phyloP scores from a whole-genome alignment of 345 rosid genomes.

The Gossypium anomalum region DNA sequence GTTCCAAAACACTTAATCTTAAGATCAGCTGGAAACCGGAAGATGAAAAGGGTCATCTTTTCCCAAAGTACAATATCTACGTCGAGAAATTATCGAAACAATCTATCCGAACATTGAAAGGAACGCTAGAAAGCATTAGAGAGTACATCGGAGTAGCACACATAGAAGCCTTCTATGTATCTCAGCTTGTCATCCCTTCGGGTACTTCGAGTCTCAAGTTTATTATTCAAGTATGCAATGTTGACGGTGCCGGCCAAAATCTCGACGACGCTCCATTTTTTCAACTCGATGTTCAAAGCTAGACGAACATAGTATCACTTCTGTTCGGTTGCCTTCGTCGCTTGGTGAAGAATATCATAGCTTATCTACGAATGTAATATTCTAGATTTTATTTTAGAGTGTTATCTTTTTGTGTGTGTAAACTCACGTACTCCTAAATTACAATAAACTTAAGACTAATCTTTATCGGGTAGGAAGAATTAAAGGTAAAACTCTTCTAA shows the following conservation, averaged over 20 bases:
- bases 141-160: slow-evolving; percentile 54
- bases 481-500: no score
- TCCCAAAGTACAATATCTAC: slow-evolving; percentile 50
- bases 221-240: slow-evolving; percentile 46
- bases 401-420: no score
- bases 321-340: no score
- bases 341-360: no score
- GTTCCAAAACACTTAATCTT: slow-evolving; percentile 38
- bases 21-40: slow-evolving; percentile 54
- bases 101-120: slow-evolving; percentile 19
- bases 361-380: no score
- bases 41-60: slow-evolving; percentile 20
- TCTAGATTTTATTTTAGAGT: no score
- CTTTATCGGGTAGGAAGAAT: no score
- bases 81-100: slow-evolving; percentile 35
- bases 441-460: no score
- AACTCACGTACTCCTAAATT: no score
- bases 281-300: slow-evolving; percentile 28
- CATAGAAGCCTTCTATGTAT: slow-evolving; percentile 51
- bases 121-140: slow-evolving; percentile 11
- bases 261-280: slow-evolving; percentile 50
- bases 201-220: slow-evolving; percentile 39
- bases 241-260: slow-evolving; percentile 35
- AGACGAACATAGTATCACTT: no score
- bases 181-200: slow-evolving; percentile 41